These are phyloP conservation scores for Vigna reflexopilosa DNA, from an alignment of 306 rosid genomes.

Conservation along the genomic window DNA sequence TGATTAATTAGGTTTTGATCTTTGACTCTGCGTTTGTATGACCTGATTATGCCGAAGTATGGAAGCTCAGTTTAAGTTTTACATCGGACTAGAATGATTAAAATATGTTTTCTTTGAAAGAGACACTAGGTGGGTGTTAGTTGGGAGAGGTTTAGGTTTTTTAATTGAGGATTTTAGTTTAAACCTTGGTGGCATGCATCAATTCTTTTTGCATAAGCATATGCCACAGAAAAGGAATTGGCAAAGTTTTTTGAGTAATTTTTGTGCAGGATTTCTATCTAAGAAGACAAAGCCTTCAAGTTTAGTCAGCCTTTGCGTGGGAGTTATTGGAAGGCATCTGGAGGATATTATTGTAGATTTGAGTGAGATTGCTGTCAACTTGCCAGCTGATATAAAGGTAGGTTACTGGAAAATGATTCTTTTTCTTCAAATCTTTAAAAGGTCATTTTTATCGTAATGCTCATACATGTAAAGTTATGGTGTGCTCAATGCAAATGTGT, in stretches of 20 bases:
- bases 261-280: conserved; percentile 54
- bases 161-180: conserved; percentile 14
- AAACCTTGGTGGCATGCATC: background rate
- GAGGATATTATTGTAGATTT: conserved; percentile 80
- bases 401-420: conserved; percentile 21
- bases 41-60: conserved; percentile 4
- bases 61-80: conserved; percentile 24
- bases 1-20: conserved; percentile 8
- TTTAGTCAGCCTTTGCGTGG: conserved; percentile 77
- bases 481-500: background rate
- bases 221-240: conserved; percentile 14
- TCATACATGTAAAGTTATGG: conserved; percentile 5
- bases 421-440: background rate
- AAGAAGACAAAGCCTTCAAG: conserved; percentile 66
- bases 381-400: conserved; percentile 89
- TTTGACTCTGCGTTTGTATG: conserved; percentile 26
- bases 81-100: conserved; percentile 10
- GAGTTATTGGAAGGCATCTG: conserved; percentile 81
- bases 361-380: conserved; percentile 64
- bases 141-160: conserved; percentile 21
- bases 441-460: conserved; percentile 9
- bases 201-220: background rate
- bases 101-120: background rate
- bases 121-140: conserved; percentile 15
- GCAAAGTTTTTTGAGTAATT: conserved; percentile 1